phyloP scores from a whole-genome alignment of 1,139 yeast genomes.

The Casaregolazyma suthepensis region DNA sequence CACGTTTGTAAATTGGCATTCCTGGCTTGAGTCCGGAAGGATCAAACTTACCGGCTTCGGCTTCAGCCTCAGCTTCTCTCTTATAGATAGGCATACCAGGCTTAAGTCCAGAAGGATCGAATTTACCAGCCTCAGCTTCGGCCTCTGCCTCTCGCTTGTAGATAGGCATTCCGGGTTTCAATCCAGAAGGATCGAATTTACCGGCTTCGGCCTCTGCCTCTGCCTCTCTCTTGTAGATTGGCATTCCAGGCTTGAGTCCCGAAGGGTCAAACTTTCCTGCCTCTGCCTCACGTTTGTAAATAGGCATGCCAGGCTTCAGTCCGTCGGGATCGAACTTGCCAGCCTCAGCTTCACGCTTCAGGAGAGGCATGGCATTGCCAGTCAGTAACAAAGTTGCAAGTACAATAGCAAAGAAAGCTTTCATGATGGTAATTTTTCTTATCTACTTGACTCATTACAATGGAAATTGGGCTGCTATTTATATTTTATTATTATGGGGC shows the following conservation, averaged over 20 bases:
- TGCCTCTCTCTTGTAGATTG: constrained; percentile 12
- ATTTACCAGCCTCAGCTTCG: too few relatives aligned
- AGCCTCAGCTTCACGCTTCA: constrained; percentile 5
- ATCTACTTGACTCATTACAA: not conserved
- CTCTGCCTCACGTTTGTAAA: constrained; percentile 13
- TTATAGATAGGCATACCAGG: constrained; percentile 15
- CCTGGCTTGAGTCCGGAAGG: constrained; percentile 13
- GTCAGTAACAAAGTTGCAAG: not conserved
- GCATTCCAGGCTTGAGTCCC: constrained; percentile 12
- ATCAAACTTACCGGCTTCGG: constrained; percentile 5
- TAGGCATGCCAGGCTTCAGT: constrained; percentile 14
- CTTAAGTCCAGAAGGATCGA: constrained; percentile 1
- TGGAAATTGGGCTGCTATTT: not conserved
- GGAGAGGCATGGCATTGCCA: constrained; percentile 5
- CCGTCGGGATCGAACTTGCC: constrained; percentile 8
- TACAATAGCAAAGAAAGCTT: not conserved
- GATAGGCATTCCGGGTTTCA: constrained; percentile 8
- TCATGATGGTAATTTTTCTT: not conserved
- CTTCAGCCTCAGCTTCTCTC: constrained; percentile 13
- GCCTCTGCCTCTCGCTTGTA: too few relatives aligned
- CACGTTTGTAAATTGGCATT: constrained; percentile 14
- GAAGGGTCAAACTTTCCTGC: not conserved
- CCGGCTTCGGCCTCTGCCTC: constrained; percentile 10
- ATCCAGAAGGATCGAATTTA: not conserved
- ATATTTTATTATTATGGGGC: not conserved